Conservation (phyloP, 306 rosid genomes). For the Begonia fuchsioides region DNA sequence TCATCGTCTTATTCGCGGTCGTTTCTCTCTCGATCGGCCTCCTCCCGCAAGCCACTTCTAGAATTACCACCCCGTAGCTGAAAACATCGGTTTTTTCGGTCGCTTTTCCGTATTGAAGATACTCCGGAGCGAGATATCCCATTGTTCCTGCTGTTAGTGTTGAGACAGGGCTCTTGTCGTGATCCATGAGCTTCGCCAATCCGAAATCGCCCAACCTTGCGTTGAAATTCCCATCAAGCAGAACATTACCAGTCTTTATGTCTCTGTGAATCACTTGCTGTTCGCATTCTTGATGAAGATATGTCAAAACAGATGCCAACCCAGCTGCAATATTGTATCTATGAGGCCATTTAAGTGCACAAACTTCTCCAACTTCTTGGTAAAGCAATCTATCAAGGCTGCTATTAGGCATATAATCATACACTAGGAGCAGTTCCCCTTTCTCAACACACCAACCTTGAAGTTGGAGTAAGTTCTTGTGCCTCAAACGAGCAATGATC, state of each 20-base stretch:
- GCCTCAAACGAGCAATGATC: conserved; percentile 64
- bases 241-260: conserved; percentile 53
- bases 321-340: conserved; percentile 52
- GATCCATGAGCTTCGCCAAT: conserved; percentile 83
- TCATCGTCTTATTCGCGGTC: conserved; percentile 20
- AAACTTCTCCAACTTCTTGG: conserved; percentile 21
- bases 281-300: conserved; percentile 69
- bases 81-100: conserved; percentile 70
- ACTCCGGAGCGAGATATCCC: conserved; percentile 81
- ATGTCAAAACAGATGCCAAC: conserved; percentile 56
- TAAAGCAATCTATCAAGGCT: conserved; percentile 38
- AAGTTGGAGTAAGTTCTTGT: conserved; percentile 69
- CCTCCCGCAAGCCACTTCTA: conserved; percentile 52
- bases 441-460: conserved; percentile 84
- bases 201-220: conserved; percentile 65
- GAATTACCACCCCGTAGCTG: conserved; percentile 60
- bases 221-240: conserved; percentile 43
- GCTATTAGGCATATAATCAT: conserved; percentile 58
- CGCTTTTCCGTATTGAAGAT: conserved; percentile 72
- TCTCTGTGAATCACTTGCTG: conserved; percentile 68
- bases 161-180: conserved; percentile 72
- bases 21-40: conserved; percentile 36
- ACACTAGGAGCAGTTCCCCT: conserved; percentile 60
- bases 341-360: conserved; percentile 32
- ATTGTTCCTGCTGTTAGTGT: conserved; percentile 65